Evolutionary conservation across 2,329 filamentous ascomycete species (phyloP).

Genomic region (Hypoxylon sp.): DNA sequence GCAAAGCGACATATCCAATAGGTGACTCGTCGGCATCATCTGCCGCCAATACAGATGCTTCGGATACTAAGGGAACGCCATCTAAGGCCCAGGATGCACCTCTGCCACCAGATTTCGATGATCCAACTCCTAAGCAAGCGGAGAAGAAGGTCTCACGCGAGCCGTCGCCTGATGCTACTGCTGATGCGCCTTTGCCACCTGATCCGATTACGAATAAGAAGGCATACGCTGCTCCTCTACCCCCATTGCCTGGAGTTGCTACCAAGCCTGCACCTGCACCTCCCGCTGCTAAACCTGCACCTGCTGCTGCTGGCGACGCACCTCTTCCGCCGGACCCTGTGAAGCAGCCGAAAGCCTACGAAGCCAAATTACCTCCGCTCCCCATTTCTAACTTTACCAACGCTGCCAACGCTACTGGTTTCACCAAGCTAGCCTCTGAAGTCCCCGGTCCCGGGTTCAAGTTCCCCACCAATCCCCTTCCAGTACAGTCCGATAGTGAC

Average conservation of each 20-base stretch:
- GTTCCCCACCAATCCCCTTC: slow-evolving; percentile 49
- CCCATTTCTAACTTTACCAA: slow-evolving; percentile 33
- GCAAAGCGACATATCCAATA: slow-evolving; percentile 62
- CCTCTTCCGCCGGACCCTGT: slow-evolving; percentile 56
- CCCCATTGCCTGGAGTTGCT: slow-evolving; percentile 43
- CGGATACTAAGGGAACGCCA: slow-evolving; percentile 40
- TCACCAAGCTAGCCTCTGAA: slow-evolving; percentile 34
- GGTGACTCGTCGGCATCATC: slow-evolving; percentile 67
- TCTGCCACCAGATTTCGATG: slow-evolving; percentile 52
- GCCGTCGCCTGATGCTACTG: slow-evolving; percentile 30
- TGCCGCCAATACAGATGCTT: slow-evolving; percentile 54
- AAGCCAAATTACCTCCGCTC: slow-evolving; percentile 46
- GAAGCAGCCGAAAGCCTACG: slow-evolving; percentile 49
- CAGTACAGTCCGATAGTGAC: slow-evolving; percentile 51
- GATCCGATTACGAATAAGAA: slow-evolving; percentile 55
- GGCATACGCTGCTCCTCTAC: slow-evolving; percentile 45
- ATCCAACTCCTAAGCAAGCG: slow-evolving; percentile 33
- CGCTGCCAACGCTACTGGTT: too few species aligned
- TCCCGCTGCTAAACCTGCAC: slow-evolving; percentile 40
- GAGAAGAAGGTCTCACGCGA: slow-evolving; percentile 37
- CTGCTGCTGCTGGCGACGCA: slow-evolving; percentile 50
- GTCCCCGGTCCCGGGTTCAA: slow-evolving; percentile 46
- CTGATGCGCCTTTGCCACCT: slow-evolving; percentile 58
- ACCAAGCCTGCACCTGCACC: slow-evolving; percentile 42
- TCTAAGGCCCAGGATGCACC: slow-evolving; percentile 46